Percentiles rank a stretch among this genome's conserved stretches.
Conservation (phyloP, 1,139 yeast genomes). For the Nakaseomyces nivariensis region DNA sequence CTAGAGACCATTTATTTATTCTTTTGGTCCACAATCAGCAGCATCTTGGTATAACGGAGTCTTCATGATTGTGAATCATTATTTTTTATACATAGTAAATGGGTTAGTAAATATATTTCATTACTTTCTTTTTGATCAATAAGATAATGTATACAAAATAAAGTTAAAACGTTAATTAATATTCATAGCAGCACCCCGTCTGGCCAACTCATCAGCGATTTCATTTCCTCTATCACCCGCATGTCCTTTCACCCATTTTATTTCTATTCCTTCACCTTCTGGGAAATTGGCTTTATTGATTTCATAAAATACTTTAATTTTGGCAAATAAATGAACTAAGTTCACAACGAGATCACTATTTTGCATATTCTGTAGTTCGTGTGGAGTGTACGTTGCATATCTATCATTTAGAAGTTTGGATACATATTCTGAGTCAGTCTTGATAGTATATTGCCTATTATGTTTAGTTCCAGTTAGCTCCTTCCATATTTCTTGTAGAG, state of each 20-base stretch:
- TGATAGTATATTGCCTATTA: slow-evolving; percentile 27
- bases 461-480: slow-evolving; percentile 29
- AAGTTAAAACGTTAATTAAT: neutral
- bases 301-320: slow-evolving; percentile 27
- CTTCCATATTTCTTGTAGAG: slow-evolving; percentile 35
- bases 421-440: slow-evolving; percentile 49
- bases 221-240: slow-evolving; percentile 62
- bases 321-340: slow-evolving; percentile 19
- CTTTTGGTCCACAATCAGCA: neutral
- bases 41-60: no score
- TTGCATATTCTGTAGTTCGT: slow-evolving; percentile 22
- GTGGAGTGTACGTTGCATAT: slow-evolving; percentile 32
- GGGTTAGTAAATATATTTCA: no score
- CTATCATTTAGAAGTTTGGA: slow-evolving; percentile 43
- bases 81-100: no score
- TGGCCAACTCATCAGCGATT: slow-evolving; percentile 68
- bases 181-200: slow-evolving; percentile 38
- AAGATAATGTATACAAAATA: no score
- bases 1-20: slow-evolving; percentile 26
- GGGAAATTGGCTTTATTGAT: slow-evolving; percentile 18
- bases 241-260: slow-evolving; percentile 68
- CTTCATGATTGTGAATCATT: no score
- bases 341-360: slow-evolving; percentile 25
- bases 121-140: neutral
- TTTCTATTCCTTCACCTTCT: slow-evolving; percentile 29